Conservation (phyloP, 2,329 filamentous ascomycete species). For the Chaetomiaceae sp. region DNA sequence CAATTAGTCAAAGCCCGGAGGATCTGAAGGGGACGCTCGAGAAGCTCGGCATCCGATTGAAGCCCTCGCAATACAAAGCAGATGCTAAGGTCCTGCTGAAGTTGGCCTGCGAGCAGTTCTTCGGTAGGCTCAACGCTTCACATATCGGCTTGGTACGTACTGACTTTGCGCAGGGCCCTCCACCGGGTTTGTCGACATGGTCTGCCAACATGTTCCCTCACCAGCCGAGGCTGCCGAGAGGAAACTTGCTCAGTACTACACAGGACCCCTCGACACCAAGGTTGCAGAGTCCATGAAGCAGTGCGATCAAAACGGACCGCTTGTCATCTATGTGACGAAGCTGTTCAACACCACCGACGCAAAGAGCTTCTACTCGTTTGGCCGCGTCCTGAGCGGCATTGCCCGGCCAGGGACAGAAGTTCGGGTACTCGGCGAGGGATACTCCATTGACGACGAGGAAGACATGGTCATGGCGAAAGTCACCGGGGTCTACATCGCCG, state of each 20-base stretch:
- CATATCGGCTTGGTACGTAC: neutral
- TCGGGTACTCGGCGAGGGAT: slow-evolving; percentile 87
- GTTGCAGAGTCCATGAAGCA: slow-evolving; percentile 71
- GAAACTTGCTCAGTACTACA: slow-evolving; percentile 83
- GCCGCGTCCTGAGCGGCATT: slow-evolving; percentile 87
- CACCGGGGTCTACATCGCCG: slow-evolving; percentile 79
- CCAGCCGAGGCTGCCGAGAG: slow-evolving; percentile 70
- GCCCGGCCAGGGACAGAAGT: slow-evolving; percentile 76
- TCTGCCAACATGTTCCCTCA: slow-evolving; percentile 82
- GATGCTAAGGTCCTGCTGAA: slow-evolving; percentile 86
- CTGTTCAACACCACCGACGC: slow-evolving; percentile 86
- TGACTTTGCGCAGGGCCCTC: slow-evolving; percentile 54
- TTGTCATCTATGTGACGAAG: slow-evolving; percentile 90
- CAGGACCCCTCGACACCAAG: slow-evolving; percentile 77
- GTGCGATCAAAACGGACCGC: slow-evolving; percentile 82
- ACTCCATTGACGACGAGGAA: slow-evolving; percentile 95
- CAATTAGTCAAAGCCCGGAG: slow-evolving; percentile 82
- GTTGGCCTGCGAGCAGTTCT: slow-evolving; percentile 90
- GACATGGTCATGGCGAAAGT: slow-evolving; percentile 89
- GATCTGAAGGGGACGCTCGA: slow-evolving; percentile 75
- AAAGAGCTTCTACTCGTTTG: slow-evolving; percentile 84
- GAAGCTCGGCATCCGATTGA: slow-evolving; percentile 75
- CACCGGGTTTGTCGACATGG: slow-evolving; percentile 91
- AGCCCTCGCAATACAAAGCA: slow-evolving; percentile 84
- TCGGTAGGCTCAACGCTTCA: slow-evolving; percentile 33